Percentiles rank a stretch among this genome's conserved stretches.
phyloP scores from a whole-genome alignment of 2,329 filamentous ascomycete species.

The Shiraia bambusicola region DNA sequence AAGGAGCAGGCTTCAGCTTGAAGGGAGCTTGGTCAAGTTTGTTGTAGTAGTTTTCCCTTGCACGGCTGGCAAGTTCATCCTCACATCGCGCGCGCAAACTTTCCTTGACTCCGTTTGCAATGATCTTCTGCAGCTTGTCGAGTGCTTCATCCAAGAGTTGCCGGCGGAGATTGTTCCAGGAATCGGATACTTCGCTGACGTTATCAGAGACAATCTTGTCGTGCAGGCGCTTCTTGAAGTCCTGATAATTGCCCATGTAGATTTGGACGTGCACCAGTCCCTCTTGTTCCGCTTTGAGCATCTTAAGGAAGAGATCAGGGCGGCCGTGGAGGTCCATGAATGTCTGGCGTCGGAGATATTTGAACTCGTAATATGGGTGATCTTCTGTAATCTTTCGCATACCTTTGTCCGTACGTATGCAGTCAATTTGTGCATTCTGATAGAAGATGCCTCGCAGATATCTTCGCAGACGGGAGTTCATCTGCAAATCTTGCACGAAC shows the following conservation, averaged over 20 bases:
- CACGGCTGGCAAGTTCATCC: constrained; percentile 83
- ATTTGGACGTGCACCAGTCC: constrained; percentile 85
- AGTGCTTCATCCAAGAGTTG: constrained; percentile 83
- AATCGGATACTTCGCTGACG: constrained; percentile 89
- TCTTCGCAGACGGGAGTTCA: constrained; percentile 86
- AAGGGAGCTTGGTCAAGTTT: constrained; percentile 94
- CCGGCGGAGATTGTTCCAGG: constrained; percentile 86
- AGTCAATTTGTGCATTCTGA: constrained; percentile 79
- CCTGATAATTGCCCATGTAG: constrained; percentile 71
- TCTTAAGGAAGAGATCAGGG: constrained; percentile 90
- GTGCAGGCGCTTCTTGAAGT: constrained; percentile 76
- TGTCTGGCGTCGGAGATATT: constrained; percentile 89
- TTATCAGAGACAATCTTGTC: constrained; percentile 90
- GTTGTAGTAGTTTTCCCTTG: constrained; percentile 84
- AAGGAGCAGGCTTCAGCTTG: constrained; percentile 88
- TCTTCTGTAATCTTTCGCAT: constrained; percentile 90
- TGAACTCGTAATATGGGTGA: constrained; percentile 96
- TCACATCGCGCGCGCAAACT: constrained; percentile 92
- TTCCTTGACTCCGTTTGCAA: constrained; percentile 92
- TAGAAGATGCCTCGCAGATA: constrained; percentile 84
- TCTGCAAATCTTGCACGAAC: constrained; percentile 87
- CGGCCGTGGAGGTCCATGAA: constrained; percentile 77
- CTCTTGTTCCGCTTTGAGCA: constrained; percentile 96
- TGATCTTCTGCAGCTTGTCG: constrained; percentile 76
- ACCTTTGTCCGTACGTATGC: constrained; percentile 89